phyloP scores from a whole-genome alignment of 164 flowering plant genomes.

The Liriodendron chinense region DNA sequence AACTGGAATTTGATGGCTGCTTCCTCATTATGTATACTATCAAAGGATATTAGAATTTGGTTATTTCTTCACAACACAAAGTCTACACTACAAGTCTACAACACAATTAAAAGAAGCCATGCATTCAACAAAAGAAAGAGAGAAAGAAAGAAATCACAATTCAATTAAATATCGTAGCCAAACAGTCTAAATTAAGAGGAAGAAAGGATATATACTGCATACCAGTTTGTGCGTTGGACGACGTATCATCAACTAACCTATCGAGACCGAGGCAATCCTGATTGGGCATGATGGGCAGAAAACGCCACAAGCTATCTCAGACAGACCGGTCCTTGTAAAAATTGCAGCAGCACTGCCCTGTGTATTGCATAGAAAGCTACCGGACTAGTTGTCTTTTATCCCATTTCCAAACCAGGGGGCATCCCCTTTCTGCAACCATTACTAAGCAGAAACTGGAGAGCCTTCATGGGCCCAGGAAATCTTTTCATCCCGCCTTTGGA shows the following conservation, averaged over 20 bases:
- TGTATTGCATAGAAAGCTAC: background rate
- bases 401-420: background rate
- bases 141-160: too few species aligned
- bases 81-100: too few species aligned
- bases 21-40: too few species aligned
- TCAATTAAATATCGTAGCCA: background rate
- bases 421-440: constrained; percentile 4
- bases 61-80: too few species aligned
- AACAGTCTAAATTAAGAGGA: too few species aligned
- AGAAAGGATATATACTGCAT: background rate
- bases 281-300: background rate
- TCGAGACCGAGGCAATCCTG: background rate
- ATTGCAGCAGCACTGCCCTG: background rate
- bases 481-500: constrained; percentile 27
- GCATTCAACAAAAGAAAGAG: too few species aligned
- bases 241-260: background rate
- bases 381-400: constrained; percentile 2
- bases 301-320: background rate
- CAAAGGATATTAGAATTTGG: too few species aligned
- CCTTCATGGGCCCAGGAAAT: constrained; percentile 22
- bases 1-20: too few species aligned
- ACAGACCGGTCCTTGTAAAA: background rate
- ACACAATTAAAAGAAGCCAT: too few species aligned
- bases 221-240: background rate
- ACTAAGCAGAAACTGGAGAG: constrained; percentile 16